Evolutionary conservation across 768 basidiomycete species (phyloP).

Genomic region (Boletus sensibilis): DNA sequence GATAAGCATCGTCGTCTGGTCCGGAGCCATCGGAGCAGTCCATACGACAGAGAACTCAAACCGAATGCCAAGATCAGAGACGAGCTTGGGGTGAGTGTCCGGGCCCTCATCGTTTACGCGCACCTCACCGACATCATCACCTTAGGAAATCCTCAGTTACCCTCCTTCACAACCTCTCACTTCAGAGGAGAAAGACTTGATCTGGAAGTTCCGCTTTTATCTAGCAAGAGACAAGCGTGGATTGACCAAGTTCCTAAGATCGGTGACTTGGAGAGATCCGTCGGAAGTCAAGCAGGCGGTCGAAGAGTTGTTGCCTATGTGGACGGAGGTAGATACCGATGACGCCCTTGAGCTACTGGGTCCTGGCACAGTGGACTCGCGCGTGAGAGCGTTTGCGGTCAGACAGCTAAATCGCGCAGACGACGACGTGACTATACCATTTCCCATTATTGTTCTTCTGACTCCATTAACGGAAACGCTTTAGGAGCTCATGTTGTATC

Average conservation of each 20-base stretch:
- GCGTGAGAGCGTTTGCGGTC: conserved; percentile 93
- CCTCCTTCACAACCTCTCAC: conserved; percentile 85
- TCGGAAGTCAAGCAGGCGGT: conserved; percentile 98
- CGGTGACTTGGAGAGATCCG: conserved; percentile 95
- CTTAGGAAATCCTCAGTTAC: conserved; percentile 84
- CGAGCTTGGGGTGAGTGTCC: conserved; percentile 71
- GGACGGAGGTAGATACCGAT: conserved; percentile 96
- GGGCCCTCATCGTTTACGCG: not conserved
- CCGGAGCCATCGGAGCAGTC: conserved; percentile 91
- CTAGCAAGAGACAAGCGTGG: conserved; percentile 89
- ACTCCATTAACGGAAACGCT: not conserved
- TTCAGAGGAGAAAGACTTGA: conserved; percentile 91
- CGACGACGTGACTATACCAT: conserved; percentile 69
- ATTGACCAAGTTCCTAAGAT: conserved; percentile 95
- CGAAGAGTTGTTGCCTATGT: conserved; percentile 90
- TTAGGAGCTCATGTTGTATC: conserved; percentile 88
- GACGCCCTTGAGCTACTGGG: conserved; percentile 95
- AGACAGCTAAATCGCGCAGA: conserved; percentile 87
- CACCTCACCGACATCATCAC: not conserved
- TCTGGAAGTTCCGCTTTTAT: conserved; percentile 99
- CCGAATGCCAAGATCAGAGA: conserved; percentile 96
- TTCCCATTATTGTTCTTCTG: not conserved
- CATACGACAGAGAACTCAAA: conserved; percentile 92
- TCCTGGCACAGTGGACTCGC: conserved; percentile 83
- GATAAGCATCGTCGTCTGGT: conserved; percentile 94